Conservation (phyloP, 352 stramenopile genomes). For the Globisporangium lucens region DNA sequence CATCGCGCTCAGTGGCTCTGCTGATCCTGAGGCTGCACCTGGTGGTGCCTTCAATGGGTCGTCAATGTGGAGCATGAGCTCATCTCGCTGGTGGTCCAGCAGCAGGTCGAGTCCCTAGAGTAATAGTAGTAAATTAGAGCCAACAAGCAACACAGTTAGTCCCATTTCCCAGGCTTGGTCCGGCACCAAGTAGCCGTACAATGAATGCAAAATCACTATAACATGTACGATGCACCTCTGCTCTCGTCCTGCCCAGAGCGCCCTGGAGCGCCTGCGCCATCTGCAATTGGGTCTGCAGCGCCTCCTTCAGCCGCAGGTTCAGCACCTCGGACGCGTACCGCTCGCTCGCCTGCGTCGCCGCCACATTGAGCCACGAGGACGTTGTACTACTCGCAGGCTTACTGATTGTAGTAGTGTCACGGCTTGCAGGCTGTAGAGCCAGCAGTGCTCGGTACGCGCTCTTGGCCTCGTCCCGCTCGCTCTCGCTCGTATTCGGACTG, state of each 20-base stretch:
- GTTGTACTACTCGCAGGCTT: neutral
- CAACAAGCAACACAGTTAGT: neutral
- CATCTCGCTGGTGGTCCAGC: neutral
- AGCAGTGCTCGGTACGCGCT: neutral
- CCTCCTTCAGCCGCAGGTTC: neutral
- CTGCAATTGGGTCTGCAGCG: neutral
- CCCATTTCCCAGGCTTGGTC: neutral
- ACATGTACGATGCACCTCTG: neutral
- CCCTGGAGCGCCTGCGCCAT: neutral
- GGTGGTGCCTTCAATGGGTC: neutral
- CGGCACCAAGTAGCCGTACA: neutral
- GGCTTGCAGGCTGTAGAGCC: neutral
- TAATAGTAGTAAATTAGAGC: neutral
- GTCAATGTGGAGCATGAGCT: neutral
- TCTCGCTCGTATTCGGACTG: neutral
- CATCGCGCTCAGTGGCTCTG: neutral
- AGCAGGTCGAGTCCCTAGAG: neutral
- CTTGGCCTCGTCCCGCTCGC: neutral
- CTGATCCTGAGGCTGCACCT: neutral
- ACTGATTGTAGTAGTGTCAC: neutral
- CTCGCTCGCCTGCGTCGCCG: neutral
- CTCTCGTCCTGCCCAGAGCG: neutral
- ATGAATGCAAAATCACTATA: neutral
- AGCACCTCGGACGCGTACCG: neutral
- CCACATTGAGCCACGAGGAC: neutral